A percentile compares a stretch with the other conserved stretches of the same genome.
phyloP scores from a whole-genome alignment of 257 asterid species.

The Linderniella brevidens region DNA sequence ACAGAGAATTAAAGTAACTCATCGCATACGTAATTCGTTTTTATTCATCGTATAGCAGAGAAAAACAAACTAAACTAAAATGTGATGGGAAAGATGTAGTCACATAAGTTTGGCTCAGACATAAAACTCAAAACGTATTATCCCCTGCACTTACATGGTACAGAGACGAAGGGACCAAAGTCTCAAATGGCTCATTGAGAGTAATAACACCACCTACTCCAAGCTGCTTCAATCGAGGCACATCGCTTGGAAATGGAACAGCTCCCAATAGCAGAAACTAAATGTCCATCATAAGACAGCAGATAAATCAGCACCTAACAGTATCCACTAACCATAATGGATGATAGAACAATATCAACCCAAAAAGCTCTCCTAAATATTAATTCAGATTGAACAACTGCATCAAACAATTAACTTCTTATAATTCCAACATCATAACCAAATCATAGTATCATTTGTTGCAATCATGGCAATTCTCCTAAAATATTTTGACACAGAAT shows the following conservation, averaged over 20 bases:
- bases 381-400: too few relatives aligned
- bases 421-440: too few relatives aligned
- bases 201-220: constrained; percentile 64
- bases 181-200: constrained; percentile 82
- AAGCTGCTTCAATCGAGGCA: constrained; percentile 68
- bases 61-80: not conserved
- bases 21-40: not conserved
- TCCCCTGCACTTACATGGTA: constrained; percentile 46
- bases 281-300: constrained; percentile 1
- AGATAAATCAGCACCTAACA: constrained; percentile 6
- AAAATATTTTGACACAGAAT: too few relatives aligned
- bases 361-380: too few relatives aligned
- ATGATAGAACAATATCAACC: too few relatives aligned
- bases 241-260: constrained; percentile 90
- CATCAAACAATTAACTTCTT: too few relatives aligned
- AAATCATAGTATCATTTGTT: too few relatives aligned
- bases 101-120: not conserved
- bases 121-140: not conserved
- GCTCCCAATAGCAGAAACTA: constrained; percentile 79
- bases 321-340: too few relatives aligned
- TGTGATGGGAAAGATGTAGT: not conserved
- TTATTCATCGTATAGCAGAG: not conserved
- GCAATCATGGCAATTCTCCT: too few relatives aligned
- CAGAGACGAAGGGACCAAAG: constrained; percentile 76
- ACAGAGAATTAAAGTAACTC: constrained; percentile 5